Evolutionary conservation across 2,329 filamentous ascomycete species (phyloP).

Genomic region (Beauveria pseudobassiana): DNA sequence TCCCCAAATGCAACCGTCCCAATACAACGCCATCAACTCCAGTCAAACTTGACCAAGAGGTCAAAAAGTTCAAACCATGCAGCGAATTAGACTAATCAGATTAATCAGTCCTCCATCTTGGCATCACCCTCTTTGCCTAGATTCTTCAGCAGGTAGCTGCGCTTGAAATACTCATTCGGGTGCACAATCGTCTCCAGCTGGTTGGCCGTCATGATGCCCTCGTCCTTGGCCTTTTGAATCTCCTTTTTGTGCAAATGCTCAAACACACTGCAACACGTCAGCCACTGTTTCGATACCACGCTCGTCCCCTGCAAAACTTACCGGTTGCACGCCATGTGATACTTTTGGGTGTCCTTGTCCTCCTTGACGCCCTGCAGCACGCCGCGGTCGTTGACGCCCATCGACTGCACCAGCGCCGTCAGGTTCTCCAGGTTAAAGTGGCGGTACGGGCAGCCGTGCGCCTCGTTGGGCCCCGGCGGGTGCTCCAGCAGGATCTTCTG

Average conservation of each 20-base stretch:
- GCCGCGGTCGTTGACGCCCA: conserved; percentile 71
- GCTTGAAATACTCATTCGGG: conserved; percentile 96
- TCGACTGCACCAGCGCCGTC: conserved; percentile 62
- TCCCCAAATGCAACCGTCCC: too few relatives aligned
- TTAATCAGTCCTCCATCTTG: conserved; percentile 45
- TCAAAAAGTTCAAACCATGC: neutral
- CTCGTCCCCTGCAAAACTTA: conserved; percentile 27
- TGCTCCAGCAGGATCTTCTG: conserved; percentile 92
- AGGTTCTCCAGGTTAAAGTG: conserved; percentile 90
- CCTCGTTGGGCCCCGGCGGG: conserved; percentile 76
- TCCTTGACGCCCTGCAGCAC: conserved; percentile 76
- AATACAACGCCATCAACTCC: too few relatives aligned
- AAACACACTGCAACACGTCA: conserved; percentile 57
- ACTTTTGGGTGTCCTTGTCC: conserved; percentile 82
- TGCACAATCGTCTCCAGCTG: conserved; percentile 94
- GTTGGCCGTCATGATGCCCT: conserved; percentile 60
- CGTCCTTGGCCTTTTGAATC: conserved; percentile 69
- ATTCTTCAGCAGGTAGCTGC: conserved; percentile 84
- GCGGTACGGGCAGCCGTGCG: conserved; percentile 93
- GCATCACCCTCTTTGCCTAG: conserved; percentile 50
- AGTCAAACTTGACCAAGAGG: neutral
- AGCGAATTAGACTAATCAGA: neutral
- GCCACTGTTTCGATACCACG: neutral
- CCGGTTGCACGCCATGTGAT: conserved; percentile 93
- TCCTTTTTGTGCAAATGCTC: conserved; percentile 76